These are phyloP conservation scores for Citrus inodora DNA, from an alignment of 345 rosid species.

Conservation along the genomic window DNA sequence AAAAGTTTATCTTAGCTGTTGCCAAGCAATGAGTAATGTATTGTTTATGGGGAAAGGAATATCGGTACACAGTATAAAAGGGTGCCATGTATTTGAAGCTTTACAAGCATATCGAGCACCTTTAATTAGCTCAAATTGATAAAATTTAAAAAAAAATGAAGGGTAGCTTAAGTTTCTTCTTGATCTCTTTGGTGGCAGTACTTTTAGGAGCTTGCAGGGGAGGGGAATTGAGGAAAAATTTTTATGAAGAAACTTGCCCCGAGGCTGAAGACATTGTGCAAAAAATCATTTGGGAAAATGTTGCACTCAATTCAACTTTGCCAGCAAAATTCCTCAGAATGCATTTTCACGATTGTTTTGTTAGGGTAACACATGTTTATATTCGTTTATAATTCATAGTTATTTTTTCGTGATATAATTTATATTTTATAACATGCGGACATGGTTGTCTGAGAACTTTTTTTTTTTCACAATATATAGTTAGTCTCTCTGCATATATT, in stretches of 20 bases:
- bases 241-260: constrained; percentile 38
- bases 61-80: not conserved
- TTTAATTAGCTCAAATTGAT: not conserved
- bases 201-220: constrained; percentile 18
- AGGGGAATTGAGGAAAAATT: constrained; percentile 24
- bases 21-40: not conserved
- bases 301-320: constrained; percentile 29
- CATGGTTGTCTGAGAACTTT: too few species aligned
- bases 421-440: too few species aligned
- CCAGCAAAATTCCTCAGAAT: constrained; percentile 43
- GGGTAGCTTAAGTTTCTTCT: not conserved
- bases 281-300: constrained; percentile 23
- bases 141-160: not conserved
- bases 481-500: too few species aligned
- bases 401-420: too few species aligned
- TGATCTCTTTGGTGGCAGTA: not conserved
- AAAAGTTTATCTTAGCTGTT: not conserved
- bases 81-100: not conserved
- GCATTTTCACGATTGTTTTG: constrained; percentile 57
- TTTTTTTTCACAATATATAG: too few species aligned
- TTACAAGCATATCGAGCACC: not conserved
- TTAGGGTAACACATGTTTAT: constrained; percentile 25
- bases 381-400: not conserved
- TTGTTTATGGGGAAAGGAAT: not conserved
- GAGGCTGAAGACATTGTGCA: constrained; percentile 27